A percentile compares a stretch with the other conserved stretches of the same genome.
phyloP scores from a whole-genome alignment of 1,284 basidiomycete species.

The Trichosporon sp. region DNA sequence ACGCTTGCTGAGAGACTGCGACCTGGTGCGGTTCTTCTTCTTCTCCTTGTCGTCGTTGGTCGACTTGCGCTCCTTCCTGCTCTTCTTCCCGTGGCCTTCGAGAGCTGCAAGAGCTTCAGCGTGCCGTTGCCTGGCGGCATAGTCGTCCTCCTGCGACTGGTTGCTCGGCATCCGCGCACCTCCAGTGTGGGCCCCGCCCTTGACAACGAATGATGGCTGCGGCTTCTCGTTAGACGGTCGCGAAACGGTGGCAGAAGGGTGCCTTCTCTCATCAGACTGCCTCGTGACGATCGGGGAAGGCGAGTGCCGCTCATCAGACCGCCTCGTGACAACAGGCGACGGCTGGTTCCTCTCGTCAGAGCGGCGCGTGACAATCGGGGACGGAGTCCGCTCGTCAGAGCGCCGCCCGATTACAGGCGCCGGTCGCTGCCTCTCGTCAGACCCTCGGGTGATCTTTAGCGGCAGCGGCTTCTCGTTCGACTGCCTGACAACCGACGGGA shows the following conservation, averaged over 20 bases:
- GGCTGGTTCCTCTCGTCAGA: not conserved
- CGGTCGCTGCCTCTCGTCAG: not conserved
- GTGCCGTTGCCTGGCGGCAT: not conserved
- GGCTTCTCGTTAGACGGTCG: not conserved
- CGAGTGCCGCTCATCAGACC: not conserved
- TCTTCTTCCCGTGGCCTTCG: not conserved
- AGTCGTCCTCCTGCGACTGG: not conserved
- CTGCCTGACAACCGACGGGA: not conserved
- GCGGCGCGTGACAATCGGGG: not conserved
- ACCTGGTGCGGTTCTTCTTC: conserved; percentile 5
- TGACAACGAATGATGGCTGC: not conserved
- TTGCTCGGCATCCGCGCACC: not conserved
- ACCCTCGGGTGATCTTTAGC: not conserved
- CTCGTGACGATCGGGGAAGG: not conserved
- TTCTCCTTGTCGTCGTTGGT: not conserved
- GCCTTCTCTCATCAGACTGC: not conserved
- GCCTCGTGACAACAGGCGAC: not conserved
- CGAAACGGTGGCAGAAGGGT: not conserved
- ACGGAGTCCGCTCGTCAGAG: not conserved
- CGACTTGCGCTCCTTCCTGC: not conserved
- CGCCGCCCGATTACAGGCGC: not conserved
- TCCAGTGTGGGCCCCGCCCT: not conserved
- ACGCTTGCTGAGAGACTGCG: conserved; percentile 12
- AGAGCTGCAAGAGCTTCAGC: not conserved
- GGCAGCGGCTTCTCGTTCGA: not conserved